Percentiles rank a stretch among this genome's conserved stretches.
phyloP scores from a whole-genome alignment of 192 early-diverging fungal genomes.

The Coemansia sp. region DNA sequence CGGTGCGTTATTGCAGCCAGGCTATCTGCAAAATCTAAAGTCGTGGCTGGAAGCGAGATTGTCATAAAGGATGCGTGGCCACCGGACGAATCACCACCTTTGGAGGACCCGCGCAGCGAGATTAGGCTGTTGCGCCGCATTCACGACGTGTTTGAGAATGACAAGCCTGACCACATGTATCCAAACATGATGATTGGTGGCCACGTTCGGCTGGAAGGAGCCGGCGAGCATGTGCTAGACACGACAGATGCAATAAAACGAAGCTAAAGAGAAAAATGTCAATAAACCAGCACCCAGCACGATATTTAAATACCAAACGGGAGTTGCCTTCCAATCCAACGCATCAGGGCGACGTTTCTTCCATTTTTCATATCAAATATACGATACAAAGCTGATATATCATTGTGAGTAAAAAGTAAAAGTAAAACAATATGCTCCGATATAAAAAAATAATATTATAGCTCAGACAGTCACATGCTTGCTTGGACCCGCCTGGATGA shows the following conservation, averaged over 20 bases:
- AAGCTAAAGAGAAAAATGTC: too few relatives aligned
- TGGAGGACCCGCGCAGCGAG: conserved; percentile 1
- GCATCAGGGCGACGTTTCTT: too few relatives aligned
- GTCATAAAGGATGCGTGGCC: conserved; percentile 22
- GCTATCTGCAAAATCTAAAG: background rate
- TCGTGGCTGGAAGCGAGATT: background rate
- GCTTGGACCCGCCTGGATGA: conserved; percentile 37
- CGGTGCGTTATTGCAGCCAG: background rate
- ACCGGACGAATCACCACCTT: background rate
- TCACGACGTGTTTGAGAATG: background rate
- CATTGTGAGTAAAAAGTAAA: too few relatives aligned
- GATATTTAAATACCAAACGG: too few relatives aligned
- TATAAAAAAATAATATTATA: conserved; percentile 5
- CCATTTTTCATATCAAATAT: too few relatives aligned
- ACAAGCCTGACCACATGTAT: background rate
- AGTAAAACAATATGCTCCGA: too few relatives aligned
- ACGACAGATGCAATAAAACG: background rate
- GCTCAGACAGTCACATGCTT: background rate
- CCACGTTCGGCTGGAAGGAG: background rate
- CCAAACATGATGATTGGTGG: background rate
- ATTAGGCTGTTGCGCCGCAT: background rate
- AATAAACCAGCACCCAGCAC: too few relatives aligned
- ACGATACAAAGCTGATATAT: too few relatives aligned
- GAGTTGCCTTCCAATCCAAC: too few relatives aligned
- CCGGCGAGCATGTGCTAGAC: background rate